Evolutionary conservation across 1,284 basidiomycete genomes (phyloP).

Genomic region (Boletus sp.): DNA sequence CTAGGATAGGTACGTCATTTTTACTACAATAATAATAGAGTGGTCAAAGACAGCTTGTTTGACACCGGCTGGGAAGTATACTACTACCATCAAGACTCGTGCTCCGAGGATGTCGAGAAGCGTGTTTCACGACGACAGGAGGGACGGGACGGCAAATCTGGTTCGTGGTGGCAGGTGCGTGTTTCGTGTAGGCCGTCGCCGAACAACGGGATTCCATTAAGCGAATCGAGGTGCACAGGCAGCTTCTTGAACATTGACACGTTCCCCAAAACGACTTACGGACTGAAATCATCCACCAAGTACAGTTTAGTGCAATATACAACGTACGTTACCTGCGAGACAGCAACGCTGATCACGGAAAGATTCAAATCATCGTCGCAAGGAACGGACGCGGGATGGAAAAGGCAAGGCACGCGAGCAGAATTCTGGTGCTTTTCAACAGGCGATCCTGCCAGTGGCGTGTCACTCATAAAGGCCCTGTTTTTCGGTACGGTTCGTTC

Average conservation of each 20-base stretch:
- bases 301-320: neutral
- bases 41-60: too few relatives aligned
- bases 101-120: neutral
- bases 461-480: slow-evolving; percentile 15
- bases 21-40: too few relatives aligned
- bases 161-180: neutral
- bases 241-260: neutral
- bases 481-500: neutral
- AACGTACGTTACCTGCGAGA: neutral
- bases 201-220: neutral
- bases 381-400: slow-evolving; percentile 7
- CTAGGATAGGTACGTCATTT: too few relatives aligned
- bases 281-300: neutral
- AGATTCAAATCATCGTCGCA: slow-evolving; percentile 13
- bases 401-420: neutral
- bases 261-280: neutral
- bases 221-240: neutral
- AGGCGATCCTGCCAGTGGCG: neutral
- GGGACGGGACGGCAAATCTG: neutral
- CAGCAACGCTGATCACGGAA: neutral
- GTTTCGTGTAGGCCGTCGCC: neutral
- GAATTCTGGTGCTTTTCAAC: neutral
- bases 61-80: too few relatives aligned
- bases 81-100: too few relatives aligned
- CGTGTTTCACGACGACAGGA: neutral